Conservation (phyloP, 129 eudicot genomes). For the Cynara cardunculus region DNA sequence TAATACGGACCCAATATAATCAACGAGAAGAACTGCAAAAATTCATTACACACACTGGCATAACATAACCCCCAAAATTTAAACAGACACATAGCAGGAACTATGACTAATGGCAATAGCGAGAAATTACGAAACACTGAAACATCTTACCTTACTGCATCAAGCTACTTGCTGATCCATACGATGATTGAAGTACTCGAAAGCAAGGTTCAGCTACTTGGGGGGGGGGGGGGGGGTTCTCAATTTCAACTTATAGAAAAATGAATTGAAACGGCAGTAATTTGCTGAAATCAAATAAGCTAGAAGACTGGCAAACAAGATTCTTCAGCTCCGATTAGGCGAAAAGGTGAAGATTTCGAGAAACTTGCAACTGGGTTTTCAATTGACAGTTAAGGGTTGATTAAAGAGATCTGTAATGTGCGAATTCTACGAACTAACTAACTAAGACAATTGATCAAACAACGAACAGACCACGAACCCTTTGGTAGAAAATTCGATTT, state of each 20-base stretch:
- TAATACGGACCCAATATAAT: background rate
- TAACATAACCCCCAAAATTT: constrained; percentile 5
- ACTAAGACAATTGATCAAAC: background rate
- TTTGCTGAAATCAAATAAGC: background rate
- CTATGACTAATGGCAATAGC: background rate
- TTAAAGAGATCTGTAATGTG: constrained; percentile 22
- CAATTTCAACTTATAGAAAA: constrained; percentile 13
- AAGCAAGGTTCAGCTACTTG: constrained; percentile 11
- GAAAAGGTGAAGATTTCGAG: background rate
- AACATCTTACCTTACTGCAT: constrained; percentile 1
- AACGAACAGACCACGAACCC: background rate
- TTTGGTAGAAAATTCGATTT: constrained; percentile 2
- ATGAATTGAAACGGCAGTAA: background rate
- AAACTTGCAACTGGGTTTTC: constrained; percentile 8
- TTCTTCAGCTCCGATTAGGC: constrained; percentile 11
- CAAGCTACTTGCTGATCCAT: constrained; percentile 10
- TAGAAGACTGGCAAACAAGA: constrained; percentile 3
- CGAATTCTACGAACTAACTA: constrained; percentile 3
- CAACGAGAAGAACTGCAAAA: background rate
- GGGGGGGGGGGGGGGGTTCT: too few relatives aligned
- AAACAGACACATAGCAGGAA: background rate
- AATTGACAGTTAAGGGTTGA: constrained; percentile 14
- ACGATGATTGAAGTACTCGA: constrained; percentile 1
- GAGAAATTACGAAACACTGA: background rate
- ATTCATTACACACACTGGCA: background rate